These are phyloP conservation scores for Ganoderma lucidum DNA, from an alignment of 1,284 basidiomycete genomes.

Conservation along the genomic window DNA sequence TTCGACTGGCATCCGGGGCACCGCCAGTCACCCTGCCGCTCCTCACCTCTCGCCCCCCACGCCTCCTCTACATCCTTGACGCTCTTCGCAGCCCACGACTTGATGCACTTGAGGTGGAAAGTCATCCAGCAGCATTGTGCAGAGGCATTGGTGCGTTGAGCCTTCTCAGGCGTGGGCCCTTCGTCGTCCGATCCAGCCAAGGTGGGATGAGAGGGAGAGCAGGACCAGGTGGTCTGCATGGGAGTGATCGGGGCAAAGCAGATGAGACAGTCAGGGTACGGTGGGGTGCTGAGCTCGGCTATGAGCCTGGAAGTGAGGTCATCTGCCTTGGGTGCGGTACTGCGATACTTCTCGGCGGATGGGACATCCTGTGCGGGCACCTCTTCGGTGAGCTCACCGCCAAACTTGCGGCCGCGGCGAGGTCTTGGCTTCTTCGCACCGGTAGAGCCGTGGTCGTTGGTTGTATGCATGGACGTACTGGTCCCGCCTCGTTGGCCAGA, in stretches of 20 bases:
- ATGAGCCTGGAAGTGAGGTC: constrained; percentile 78
- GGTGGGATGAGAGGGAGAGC: constrained; percentile 66
- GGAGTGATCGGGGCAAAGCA: constrained; percentile 81
- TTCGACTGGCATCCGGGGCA: constrained; percentile 90
- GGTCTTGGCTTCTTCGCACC: constrained; percentile 14
- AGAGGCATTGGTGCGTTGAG: constrained; percentile 33
- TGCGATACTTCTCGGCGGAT: constrained; percentile 32
- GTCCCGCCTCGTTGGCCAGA: not conserved
- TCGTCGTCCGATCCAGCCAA: constrained; percentile 46
- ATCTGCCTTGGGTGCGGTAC: constrained; percentile 43
- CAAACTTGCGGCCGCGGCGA: constrained; percentile 28
- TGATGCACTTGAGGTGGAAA: constrained; percentile 85
- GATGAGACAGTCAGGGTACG: constrained; percentile 82
- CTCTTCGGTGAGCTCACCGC: constrained; percentile 26
- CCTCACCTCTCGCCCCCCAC: constrained; percentile 76
- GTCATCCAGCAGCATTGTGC: constrained; percentile 83
- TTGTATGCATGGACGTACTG: not conserved
- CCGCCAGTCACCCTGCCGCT: constrained; percentile 77
- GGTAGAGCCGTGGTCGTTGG: not conserved
- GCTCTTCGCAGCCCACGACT: constrained; percentile 80
- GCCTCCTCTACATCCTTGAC: constrained; percentile 82
- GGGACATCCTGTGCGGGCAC: constrained; percentile 12
- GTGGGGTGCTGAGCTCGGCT: constrained; percentile 65
- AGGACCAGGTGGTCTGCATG: constrained; percentile 80
- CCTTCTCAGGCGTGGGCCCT: constrained; percentile 15